Evolutionary conservation across 371 early-diverging fungal species (phyloP).

Genomic region (Lichtheimia ornata): DNA sequence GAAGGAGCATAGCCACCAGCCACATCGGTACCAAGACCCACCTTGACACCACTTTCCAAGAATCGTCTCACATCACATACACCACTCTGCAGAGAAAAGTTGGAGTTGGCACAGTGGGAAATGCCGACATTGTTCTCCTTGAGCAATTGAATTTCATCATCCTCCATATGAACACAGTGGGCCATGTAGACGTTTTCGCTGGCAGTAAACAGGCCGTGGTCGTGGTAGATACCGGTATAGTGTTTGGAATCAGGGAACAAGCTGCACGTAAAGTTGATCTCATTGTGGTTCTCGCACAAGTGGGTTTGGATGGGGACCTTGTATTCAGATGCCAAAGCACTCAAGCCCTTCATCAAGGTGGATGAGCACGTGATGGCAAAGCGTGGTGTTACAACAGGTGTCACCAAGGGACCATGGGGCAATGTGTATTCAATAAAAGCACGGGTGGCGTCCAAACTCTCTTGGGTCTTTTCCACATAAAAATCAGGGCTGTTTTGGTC

Average conservation of each 20-base stretch:
- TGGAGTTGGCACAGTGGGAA: constrained; percentile 91
- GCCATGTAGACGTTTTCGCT: constrained; percentile 81
- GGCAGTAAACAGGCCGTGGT: constrained; percentile 61
- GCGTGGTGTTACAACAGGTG: constrained; percentile 88
- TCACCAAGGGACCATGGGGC: constrained; percentile 44
- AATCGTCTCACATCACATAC: constrained; percentile 79
- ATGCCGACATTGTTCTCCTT: constrained; percentile 67
- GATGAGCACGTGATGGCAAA: constrained; percentile 85
- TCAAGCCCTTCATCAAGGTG: constrained; percentile 67
- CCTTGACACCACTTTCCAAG: constrained; percentile 67
- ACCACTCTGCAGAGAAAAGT: constrained; percentile 85
- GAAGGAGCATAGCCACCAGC: constrained; percentile 86
- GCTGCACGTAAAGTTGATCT: constrained; percentile 68
- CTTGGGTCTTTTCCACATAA: constrained; percentile 70
- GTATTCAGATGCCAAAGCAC: constrained; percentile 68
- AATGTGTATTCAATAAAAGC: constrained; percentile 66
- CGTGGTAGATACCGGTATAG: constrained; percentile 81
- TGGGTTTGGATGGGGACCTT: constrained; percentile 81
- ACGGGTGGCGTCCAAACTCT: constrained; percentile 69
- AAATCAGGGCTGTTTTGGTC: constrained; percentile 81
- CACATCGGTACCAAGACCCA: constrained; percentile 94
- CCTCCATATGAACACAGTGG: constrained; percentile 86
- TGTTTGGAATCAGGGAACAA: constrained; percentile 70
- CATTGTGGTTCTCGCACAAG: constrained; percentile 79
- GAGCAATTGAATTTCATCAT: constrained; percentile 68